Evolutionary conservation across 768 basidiomycete species (phyloP).

Genomic region (Chlorophyllum brunneum): DNA sequence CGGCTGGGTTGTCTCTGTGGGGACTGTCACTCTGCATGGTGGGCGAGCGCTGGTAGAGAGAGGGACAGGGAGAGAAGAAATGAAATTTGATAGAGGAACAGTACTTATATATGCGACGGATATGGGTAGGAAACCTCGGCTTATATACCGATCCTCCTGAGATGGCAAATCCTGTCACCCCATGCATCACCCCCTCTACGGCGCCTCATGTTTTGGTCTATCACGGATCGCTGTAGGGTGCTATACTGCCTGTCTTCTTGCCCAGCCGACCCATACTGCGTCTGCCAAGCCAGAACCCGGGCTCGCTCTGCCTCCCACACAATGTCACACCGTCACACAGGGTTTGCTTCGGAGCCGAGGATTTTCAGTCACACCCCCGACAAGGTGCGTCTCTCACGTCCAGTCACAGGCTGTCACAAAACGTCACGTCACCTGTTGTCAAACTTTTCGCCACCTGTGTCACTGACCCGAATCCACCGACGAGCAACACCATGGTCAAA

Average conservation of each 20-base stretch:
- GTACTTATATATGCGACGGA: constrained; percentile 32
- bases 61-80: constrained; percentile 19
- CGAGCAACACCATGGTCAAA: constrained; percentile 70
- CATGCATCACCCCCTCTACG: background rate
- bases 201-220: background rate
- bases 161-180: constrained; percentile 11
- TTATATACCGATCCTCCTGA: constrained; percentile 7
- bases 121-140: constrained; percentile 12
- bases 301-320: background rate
- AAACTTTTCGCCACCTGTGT: constrained; percentile 19
- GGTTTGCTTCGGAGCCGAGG: constrained; percentile 12
- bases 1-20: constrained; percentile 20
- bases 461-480: constrained; percentile 20
- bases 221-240: background rate
- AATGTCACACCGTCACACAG: constrained; percentile 8
- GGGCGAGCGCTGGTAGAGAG: constrained; percentile 17
- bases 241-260: background rate
- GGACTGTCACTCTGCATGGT: constrained; percentile 33
- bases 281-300: constrained; percentile 9
- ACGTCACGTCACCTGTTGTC: constrained; percentile 9
- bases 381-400: too few relatives aligned
- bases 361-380: constrained; percentile 8
- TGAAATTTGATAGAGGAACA: constrained; percentile 21
- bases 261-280: background rate
- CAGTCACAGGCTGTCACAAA: constrained; percentile 16